phyloP scores from a whole-genome alignment of 1,284 basidiomycete genomes.

The Salmacisia buchloeana region DNA sequence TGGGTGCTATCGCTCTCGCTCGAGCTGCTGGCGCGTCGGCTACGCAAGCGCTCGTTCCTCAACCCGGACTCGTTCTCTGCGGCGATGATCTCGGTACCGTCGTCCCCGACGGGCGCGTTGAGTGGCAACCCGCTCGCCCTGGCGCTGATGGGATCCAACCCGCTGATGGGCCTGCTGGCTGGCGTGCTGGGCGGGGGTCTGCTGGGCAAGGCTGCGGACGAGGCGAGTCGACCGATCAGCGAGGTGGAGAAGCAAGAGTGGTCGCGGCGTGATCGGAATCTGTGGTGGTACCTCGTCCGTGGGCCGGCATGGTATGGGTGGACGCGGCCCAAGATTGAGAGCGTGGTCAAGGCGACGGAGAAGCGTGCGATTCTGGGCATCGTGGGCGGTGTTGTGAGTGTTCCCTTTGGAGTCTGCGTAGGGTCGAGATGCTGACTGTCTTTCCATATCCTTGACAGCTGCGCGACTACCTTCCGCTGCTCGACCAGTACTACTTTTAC shows the following conservation, averaged over 20 bases:
- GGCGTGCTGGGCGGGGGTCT: conserved; percentile 24
- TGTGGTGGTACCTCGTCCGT: conserved; percentile 78
- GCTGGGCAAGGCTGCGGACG: conserved; percentile 17
- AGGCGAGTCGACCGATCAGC: conserved; percentile 35
- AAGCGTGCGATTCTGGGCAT: conserved; percentile 68
- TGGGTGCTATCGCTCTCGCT: conserved; percentile 35
- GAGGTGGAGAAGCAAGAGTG: conserved; percentile 61
- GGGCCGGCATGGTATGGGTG: conserved; percentile 82
- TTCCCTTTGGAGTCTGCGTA: too few relatives aligned
- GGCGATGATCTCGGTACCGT: not conserved
- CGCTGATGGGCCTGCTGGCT: conserved; percentile 33
- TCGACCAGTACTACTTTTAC: conserved; percentile 89
- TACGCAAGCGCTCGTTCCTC: conserved; percentile 28
- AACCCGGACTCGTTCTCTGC: conserved; percentile 5
- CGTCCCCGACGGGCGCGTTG: conserved; percentile 2
- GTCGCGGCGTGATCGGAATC: conserved; percentile 69
- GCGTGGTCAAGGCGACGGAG: conserved; percentile 59
- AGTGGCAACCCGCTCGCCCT: conserved; percentile 33
- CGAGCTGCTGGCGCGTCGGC: conserved; percentile 32
- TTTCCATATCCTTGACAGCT: conserved; percentile 45
- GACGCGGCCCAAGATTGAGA: conserved; percentile 74
- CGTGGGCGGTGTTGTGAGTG: conserved; percentile 60
- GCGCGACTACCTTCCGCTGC: conserved; percentile 84
- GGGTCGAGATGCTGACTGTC: not conserved
- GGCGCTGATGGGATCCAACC: conserved; percentile 37